These are phyloP conservation scores for Phlebiopsis flavidoalba DNA, from an alignment of 768 basidiomycete genomes.

Conservation along the genomic window DNA sequence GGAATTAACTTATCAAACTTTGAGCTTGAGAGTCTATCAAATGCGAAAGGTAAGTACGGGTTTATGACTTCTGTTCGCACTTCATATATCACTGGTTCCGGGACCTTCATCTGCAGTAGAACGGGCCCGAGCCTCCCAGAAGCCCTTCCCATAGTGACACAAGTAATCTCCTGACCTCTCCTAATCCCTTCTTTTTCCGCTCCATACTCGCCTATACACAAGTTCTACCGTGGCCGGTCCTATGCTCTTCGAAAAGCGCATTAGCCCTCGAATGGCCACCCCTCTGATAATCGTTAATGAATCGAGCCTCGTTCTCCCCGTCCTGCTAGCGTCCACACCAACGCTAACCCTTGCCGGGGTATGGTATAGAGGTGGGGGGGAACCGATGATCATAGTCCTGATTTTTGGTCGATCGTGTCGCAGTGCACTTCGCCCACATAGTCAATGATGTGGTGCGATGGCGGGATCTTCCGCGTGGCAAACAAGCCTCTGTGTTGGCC, in stretches of 20 bases:
- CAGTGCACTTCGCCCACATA: slow-evolving; percentile 85
- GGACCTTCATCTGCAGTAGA: background rate
- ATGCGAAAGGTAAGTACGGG: too few species aligned
- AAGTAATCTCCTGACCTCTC: slow-evolving; percentile 80
- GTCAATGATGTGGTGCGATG: slow-evolving; percentile 67
- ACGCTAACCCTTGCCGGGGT: slow-evolving; percentile 52
- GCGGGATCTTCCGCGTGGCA: slow-evolving; percentile 63
- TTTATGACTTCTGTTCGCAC: background rate
- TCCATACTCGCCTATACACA: slow-evolving; percentile 78
- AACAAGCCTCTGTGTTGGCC: slow-evolving; percentile 85
- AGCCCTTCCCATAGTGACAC: slow-evolving; percentile 69
- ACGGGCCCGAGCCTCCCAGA: slow-evolving; percentile 9
- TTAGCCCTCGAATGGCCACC: slow-evolving; percentile 63
- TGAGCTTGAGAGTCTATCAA: background rate
- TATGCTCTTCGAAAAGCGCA: slow-evolving; percentile 58
- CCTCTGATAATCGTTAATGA: slow-evolving; percentile 91
- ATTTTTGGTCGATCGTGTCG: slow-evolving; percentile 60
- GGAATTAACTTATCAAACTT: background rate
- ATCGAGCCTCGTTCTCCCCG: slow-evolving; percentile 87
- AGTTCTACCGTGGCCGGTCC: slow-evolving; percentile 53
- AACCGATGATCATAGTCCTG: slow-evolving; percentile 93
- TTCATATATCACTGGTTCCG: background rate
- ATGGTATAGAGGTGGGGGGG: slow-evolving; percentile 75
- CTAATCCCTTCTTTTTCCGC: slow-evolving; percentile 48
- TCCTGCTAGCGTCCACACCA: slow-evolving; percentile 68